A percentile compares a stretch with the other conserved stretches of the same genome.
These are phyloP conservation scores for Tubosaeta sp. DNA, from an alignment of 768 basidiomycete species.

Conservation along the genomic window DNA sequence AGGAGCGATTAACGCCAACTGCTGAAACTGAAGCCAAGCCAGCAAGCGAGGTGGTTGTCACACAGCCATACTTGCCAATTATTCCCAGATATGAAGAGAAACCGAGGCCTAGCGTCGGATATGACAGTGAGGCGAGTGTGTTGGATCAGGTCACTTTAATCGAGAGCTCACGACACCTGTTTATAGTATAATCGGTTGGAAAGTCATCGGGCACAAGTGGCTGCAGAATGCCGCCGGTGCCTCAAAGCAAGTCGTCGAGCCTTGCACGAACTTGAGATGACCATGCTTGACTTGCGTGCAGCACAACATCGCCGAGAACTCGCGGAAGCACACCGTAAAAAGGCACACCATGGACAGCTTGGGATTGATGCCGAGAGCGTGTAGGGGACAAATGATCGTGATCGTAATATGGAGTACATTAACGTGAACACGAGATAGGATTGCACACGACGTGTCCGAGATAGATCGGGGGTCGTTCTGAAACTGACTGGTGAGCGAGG, in stretches of 20 bases:
- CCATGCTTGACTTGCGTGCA: slow-evolving; percentile 54
- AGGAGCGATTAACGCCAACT: slow-evolving; percentile 1
- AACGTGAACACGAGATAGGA: slow-evolving; percentile 47
- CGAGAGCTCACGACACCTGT: slow-evolving; percentile 1
- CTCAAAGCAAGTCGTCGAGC: slow-evolving; percentile 45
- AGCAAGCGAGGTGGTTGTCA: slow-evolving; percentile 19
- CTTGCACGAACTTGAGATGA: slow-evolving; percentile 57
- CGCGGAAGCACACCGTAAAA: slow-evolving; percentile 56
- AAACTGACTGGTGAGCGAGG: slow-evolving; percentile 7
- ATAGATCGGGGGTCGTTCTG: slow-evolving; percentile 62
- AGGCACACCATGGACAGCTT: slow-evolving; percentile 55
- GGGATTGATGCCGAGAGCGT: slow-evolving; percentile 48
- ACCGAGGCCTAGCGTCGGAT: slow-evolving; percentile 25
- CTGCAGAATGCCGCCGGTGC: slow-evolving; percentile 37
- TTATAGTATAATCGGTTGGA: slow-evolving; percentile 33
- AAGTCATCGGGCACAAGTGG: slow-evolving; percentile 36
- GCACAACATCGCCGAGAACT: slow-evolving; percentile 56
- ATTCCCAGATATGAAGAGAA: slow-evolving; percentile 30
- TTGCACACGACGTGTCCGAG: slow-evolving; percentile 68
- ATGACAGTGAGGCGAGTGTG: slow-evolving; percentile 24
- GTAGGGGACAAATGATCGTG: slow-evolving; percentile 20
- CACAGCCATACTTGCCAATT: slow-evolving; percentile 28
- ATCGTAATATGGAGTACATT: slow-evolving; percentile 22
- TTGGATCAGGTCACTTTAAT: neutral
- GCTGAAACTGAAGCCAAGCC: slow-evolving; percentile 11